A percentile compares a stretch with the other conserved stretches of the same genome.
Conservation (phyloP, 805 yeast genomes). For the Myxozyma nipponensis region DNA sequence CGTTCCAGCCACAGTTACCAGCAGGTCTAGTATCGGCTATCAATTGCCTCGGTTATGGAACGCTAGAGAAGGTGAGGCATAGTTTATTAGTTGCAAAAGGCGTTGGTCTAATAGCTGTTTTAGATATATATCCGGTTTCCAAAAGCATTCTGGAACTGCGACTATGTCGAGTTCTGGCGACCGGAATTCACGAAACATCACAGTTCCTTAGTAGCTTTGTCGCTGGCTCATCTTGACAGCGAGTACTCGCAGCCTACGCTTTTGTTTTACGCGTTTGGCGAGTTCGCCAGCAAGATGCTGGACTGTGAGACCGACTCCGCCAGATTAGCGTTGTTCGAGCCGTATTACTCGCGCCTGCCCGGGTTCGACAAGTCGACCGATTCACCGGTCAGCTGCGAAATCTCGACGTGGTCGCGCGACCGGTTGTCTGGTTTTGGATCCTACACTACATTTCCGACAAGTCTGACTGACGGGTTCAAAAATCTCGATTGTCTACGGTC, state of each 20-base stretch:
- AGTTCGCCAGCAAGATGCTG: constrained; percentile 26
- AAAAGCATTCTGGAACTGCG: constrained; percentile 34
- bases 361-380: constrained; percentile 17
- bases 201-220: constrained; percentile 18
- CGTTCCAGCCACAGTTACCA: constrained; percentile 31
- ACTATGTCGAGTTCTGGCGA: constrained; percentile 29
- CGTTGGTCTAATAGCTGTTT: not conserved
- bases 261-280: constrained; percentile 30
- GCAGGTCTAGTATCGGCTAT: constrained; percentile 23
- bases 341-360: constrained; percentile 23
- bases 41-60: constrained; percentile 30
- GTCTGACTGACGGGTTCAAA: constrained; percentile 25
- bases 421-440: constrained; percentile 35
- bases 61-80: constrained; percentile 31
- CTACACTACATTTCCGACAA: constrained; percentile 28
- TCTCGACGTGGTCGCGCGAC: constrained; percentile 34
- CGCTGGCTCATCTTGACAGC: constrained; percentile 19
- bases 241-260: constrained; percentile 28
- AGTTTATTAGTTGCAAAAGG: not conserved
- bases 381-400: constrained; percentile 20
- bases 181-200: constrained; percentile 12
- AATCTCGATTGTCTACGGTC: constrained; percentile 29
- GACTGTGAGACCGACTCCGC: constrained; percentile 25
- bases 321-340: constrained; percentile 28
- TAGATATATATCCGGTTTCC: constrained; percentile 33